Base-by-base conservation (phyloP, 331 rosid genomes). In the Dryas integrifolia region DNA sequence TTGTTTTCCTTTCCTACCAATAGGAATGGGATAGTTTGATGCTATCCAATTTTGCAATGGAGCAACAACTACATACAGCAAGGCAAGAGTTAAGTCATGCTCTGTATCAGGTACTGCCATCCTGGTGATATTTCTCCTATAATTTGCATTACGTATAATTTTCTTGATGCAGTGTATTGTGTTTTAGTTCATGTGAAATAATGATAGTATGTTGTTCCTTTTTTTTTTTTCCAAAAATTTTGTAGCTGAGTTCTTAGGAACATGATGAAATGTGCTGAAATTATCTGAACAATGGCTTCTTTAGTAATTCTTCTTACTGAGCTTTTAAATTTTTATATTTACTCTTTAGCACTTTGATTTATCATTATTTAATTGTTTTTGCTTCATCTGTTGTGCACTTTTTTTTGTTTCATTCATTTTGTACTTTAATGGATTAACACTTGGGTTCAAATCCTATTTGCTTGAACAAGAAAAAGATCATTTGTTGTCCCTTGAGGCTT, bases 21-120 rank as follows among this genome's bases (percentile, higher is more conserved):
- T 68, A 93, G 98, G 98, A 93, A 86, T 93, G 98, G 98, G 98
- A 93, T 78, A 89, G 86, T 44, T 75, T 93, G 79, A 85, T 93
- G 96, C 85, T 93, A 30, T 86, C 98, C 49, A 90, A 91, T 82
- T 91, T 89, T 82, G 96, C 98, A 5, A 81, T 91, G 85, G 98
- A 91, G 87, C 92, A 92, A 79, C 99, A 95, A 67, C 83, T 95
- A 70, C 99, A 92, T 82, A 90, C 98, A 41, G 99, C 98, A 60
- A 90, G 99, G 77, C 99, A 95, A 86, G 99, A 95, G 84, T 85
- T 95, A 15, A 95, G 99, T 85, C 99, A 95, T 74, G 99, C 99
- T 75, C 67, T 95, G 65, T 95, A 95, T 83, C 99, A 95, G 92
- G 99, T 92, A 84, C 76, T 76, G 49, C 57, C 44, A 30, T 44